Evolutionary conservation across 495 filamentous ascomycete species (phyloP), one percentile per base, ranked within the genome.

Genomic region (Talaromyces liani): DNA sequence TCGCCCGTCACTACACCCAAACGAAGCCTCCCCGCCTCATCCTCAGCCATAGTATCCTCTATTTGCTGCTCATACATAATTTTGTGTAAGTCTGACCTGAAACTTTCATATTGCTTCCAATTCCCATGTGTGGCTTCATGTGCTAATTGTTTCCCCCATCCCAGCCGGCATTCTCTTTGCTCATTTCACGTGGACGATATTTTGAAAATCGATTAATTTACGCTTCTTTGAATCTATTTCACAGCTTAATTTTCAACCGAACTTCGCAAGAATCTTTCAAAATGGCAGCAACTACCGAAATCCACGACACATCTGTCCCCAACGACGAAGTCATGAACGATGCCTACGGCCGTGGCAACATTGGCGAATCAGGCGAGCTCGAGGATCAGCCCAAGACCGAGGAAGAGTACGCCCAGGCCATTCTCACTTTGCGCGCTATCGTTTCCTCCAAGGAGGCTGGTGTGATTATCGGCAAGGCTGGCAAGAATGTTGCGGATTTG

Each of bases 361-460:
- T 73, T 41, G 70, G 72, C 39, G 85, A 88, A 62, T 75, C 82
- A 33, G 87, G 84, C 24, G 87, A 91, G 60, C 84, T 88, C 47
- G 88, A 91, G 67, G 78, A 84, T 60, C 82, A 84, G 25, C 89
- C 88, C 61, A 89, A 88, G 81, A 96, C 93, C 39, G 95, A 98
- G 65, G 93, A 98, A 68, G 94, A 98, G 72, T 98, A 98, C 73
- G 92, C 91, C 16, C 85, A 91, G 74, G 83, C 92, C 18, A 88
- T 91, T 74, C 81, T 98, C 68, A 98, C 94, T 61, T 85, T 98
- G 51, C 90, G 94, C 69, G 95, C 94, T 62, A 98, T 98, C 71
- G 95, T 98, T 68, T 95, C 93, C 16, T 95, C 95, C 68, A 97
- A 97, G 78, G 94, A 98, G 77, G 94, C 94, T 61, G 94, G 94